phyloP scores from a whole-genome alignment of 805 yeast species.

The Wickerhamiella parazyma region DNA sequence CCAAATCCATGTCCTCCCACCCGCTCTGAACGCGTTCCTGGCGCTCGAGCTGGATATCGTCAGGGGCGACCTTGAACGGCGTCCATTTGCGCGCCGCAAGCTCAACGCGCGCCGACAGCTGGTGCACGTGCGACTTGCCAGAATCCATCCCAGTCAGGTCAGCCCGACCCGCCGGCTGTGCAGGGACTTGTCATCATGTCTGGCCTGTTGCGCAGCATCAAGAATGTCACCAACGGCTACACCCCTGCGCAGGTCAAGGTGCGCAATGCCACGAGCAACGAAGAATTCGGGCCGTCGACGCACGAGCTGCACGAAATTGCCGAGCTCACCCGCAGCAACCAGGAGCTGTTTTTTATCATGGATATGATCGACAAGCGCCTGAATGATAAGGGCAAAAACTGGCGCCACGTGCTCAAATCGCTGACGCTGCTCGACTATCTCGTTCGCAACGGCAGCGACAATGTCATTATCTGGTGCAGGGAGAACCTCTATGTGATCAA shows the following conservation, averaged over 20 bases:
- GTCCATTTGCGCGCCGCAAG: conserved; percentile 23
- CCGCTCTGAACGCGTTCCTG: conserved; percentile 14
- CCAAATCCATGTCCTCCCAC: conserved; percentile 16
- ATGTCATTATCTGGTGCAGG: conserved; percentile 82
- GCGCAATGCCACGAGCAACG: conserved; percentile 81
- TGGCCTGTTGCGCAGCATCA: conserved; percentile 68
- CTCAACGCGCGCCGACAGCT: conserved; percentile 20
- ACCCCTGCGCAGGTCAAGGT: conserved; percentile 74
- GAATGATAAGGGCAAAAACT: conserved; percentile 91
- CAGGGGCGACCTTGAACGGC: conserved; percentile 21
- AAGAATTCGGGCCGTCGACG: conserved; percentile 69
- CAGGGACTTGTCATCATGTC: conserved; percentile 43
- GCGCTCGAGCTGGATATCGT: conserved; percentile 19
- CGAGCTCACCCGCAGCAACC: conserved; percentile 50
- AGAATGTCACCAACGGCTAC: conserved; percentile 84
- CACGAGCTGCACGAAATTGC: conserved; percentile 75
- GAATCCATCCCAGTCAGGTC: conserved; percentile 20
- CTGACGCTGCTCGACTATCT: conserved; percentile 79
- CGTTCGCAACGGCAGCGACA: conserved; percentile 73
- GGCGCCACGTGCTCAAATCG: conserved; percentile 93
- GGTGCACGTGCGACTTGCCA: conserved; percentile 23
- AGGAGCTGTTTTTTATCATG: conserved; percentile 78
- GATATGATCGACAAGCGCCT: conserved; percentile 85
- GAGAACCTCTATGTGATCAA: conserved; percentile 80
- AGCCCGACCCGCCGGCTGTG: neutral